Evolutionary conservation across 2,329 filamentous ascomycete genomes (phyloP).

Genomic region (Trichoderma atrobrunneum): DNA sequence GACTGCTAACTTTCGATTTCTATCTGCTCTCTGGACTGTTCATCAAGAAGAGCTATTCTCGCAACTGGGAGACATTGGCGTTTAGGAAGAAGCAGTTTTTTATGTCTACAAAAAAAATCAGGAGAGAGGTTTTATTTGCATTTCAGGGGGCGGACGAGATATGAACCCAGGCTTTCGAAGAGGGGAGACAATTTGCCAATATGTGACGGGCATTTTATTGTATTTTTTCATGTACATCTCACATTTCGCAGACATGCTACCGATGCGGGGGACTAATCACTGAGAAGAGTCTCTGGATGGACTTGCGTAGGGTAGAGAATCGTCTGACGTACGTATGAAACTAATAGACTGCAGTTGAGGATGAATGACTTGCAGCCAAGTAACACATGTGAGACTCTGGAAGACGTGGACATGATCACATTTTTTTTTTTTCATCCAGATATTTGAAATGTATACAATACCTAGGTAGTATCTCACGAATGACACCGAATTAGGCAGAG

Average conservation of each 20-base stretch:
- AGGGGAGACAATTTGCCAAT: neutral
- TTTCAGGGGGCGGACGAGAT: neutral
- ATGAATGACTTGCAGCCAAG: neutral
- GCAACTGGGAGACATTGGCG: conserved; percentile 3
- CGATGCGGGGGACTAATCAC: neutral
- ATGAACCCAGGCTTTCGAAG: neutral
- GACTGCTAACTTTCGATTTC: neutral
- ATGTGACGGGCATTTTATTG: neutral
- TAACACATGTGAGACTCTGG: neutral
- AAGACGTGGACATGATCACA: neutral
- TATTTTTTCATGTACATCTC: neutral
- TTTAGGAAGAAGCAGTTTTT: conserved; percentile 7
- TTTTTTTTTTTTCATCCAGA: neutral
- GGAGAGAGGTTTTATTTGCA: neutral
- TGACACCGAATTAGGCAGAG: neutral
- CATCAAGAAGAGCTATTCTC: neutral
- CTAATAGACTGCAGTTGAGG: neutral
- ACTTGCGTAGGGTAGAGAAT: neutral
- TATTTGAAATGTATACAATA: neutral
- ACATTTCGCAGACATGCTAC: neutral
- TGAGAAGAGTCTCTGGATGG: neutral
- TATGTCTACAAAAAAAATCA: neutral
- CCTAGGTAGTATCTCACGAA: neutral
- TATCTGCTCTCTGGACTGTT: neutral
- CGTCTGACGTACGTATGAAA: neutral